Base-by-base conservation (phyloP, 257 asterid species). In the Solanum commersonii region DNA sequence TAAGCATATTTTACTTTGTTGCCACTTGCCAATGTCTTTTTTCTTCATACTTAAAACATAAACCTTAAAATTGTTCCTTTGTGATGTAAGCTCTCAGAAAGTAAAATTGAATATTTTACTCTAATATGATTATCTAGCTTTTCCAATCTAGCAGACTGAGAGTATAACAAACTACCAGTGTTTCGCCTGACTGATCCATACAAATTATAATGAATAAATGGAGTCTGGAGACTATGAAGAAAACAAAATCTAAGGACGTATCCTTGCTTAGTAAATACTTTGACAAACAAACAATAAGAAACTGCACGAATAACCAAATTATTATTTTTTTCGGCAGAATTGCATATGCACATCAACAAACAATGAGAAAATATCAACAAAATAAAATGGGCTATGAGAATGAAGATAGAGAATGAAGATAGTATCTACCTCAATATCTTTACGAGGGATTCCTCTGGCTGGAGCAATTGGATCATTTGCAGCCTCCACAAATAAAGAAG, bases 381-480 rank as follows among this genome's bases (percentile, higher is more conserved):
- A 22, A 81, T 29, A 81, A 49, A 29, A 81, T 27, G 34, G 20
- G 49, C 22, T 29, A 49, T 40, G 86, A 87, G 15, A 27, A 31
- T 60, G 67, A 65, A 42, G 29, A 81, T 12, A 68, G 79, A 87
- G 15, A 27, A 31, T 60, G 67, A 65, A 42, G 29, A 81, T 12
- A 68, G 79, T 27, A 40, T 3, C 10, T 73, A 95, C 98, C 98
- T 94, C 91, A 86, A 96, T 94, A 87, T 94, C 98, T 91, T 97
- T 94, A 86, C 95, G 98, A 88, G 98, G 99, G 86, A 97, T 94
- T 87, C 98, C 99, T 74, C 98, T 93, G 77, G 96, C 91, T 71
- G 98, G 99, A 87, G 99, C 99, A 89, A 97, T 96, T 82, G 99
- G 98, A 90, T 97, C 98, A 89, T 97, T 97, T 89, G 92, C 98